Conservation (phyloP, 192 early-diverging fungal genomes). For the Backusella luteola region DNA sequence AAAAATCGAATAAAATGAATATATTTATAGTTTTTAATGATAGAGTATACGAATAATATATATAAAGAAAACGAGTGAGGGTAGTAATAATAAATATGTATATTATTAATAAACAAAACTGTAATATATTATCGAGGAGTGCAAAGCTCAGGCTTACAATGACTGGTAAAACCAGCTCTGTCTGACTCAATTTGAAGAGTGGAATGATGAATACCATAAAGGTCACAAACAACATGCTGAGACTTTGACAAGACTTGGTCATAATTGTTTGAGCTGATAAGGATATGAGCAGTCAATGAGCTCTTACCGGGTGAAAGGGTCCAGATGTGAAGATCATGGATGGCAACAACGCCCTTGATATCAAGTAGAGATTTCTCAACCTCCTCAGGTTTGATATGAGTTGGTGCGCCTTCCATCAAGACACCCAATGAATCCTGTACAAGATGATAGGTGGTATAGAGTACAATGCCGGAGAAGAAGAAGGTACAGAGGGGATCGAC, state of each 20-base stretch:
- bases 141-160: conserved; percentile 51
- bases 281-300: conserved; percentile 35
- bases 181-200: conserved; percentile 52
- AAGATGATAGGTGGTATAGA: conserved; percentile 67
- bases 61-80: not conserved
- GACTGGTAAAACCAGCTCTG: conserved; percentile 40
- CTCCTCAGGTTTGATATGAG: conserved; percentile 45
- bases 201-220: conserved; percentile 53
- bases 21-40: not conserved
- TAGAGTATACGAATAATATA: not conserved
- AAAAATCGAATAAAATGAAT: not conserved
- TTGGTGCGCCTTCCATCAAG: conserved; percentile 75
- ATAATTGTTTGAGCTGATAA: conserved; percentile 26
- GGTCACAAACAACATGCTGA: conserved; percentile 49
- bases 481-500: conserved; percentile 85
- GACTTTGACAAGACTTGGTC: conserved; percentile 46
- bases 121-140: not conserved
- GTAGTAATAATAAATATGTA: not conserved
- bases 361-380: conserved; percentile 39
- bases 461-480: conserved; percentile 73
- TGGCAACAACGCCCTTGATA: conserved; percentile 47
- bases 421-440: conserved; percentile 63
- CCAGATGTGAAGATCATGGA: conserved; percentile 61
- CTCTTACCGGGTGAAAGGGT: conserved; percentile 52
- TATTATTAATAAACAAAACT: not conserved